These are phyloP conservation scores for Flaveria trinervia DNA, from an alignment of 129 eudicot species.

Conservation along the genomic window DNA sequence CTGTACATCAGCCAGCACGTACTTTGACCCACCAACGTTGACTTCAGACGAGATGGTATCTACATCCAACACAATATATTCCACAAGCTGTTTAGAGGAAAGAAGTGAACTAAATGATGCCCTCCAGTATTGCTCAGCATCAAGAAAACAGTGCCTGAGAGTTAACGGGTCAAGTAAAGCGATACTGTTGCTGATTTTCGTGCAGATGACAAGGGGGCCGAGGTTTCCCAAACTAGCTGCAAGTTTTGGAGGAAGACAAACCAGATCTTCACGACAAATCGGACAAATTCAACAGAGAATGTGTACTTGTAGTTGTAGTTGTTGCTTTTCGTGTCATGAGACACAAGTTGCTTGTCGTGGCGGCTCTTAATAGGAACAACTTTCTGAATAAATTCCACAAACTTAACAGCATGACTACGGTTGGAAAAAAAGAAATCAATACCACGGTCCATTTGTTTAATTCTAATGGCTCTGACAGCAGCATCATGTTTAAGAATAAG, in stretches of 20 bases:
- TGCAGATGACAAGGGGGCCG: conserved; percentile 19
- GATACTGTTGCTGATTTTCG: conserved; percentile 5
- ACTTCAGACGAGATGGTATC: conserved; percentile 15
- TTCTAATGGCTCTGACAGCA: conserved; percentile 21
- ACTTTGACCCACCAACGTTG: conserved; percentile 20
- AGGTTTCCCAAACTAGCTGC: conserved; percentile 15
- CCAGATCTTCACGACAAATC: conserved; percentile 17
- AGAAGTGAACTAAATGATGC: conserved; percentile 14
- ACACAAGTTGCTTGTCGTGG: conserved; percentile 17
- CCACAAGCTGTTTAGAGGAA: conserved; percentile 24
- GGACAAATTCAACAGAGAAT: conserved; percentile 21
- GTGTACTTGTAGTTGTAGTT: conserved; percentile 21
- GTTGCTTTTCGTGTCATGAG: conserved; percentile 10
- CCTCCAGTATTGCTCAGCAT: conserved; percentile 24
- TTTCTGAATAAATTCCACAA: conserved; percentile 22
- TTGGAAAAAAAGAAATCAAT: conserved; percentile 20
- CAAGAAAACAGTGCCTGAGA: conserved; percentile 21
- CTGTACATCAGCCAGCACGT: conserved; percentile 14
- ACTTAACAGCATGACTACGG: conserved; percentile 19
- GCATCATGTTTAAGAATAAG: conserved; percentile 25
- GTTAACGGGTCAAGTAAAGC: conserved; percentile 20
- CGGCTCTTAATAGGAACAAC: conserved; percentile 17
- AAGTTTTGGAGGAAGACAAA: conserved; percentile 22
- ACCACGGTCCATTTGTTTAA: conserved; percentile 19
- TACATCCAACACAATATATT: conserved; percentile 5